These are phyloP conservation scores for Cordia subcordata DNA, from an alignment of 257 asterid species.

Conservation along the genomic window DNA sequence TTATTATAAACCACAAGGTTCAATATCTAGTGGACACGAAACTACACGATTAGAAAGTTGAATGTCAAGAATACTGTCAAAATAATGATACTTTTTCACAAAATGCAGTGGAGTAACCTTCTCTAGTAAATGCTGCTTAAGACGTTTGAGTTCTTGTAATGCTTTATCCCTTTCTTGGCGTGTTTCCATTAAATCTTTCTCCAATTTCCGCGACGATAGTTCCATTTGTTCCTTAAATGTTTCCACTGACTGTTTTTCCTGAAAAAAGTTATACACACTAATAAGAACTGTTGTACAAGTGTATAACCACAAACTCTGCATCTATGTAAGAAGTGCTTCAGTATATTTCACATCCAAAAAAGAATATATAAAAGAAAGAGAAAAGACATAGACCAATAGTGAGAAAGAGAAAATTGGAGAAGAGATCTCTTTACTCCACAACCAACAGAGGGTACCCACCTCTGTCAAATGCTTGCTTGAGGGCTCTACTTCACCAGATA, in stretches of 20 bases:
- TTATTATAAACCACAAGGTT: neutral
- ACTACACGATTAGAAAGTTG: no score
- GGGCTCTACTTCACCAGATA: constrained; percentile 27
- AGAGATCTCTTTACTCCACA: constrained; percentile 2
- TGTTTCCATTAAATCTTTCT: constrained; percentile 72
- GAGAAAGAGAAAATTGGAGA: constrained; percentile 9
- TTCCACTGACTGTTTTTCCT: constrained; percentile 35
- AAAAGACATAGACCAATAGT: neutral
- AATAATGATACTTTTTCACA: neutral
- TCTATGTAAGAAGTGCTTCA: constrained; percentile 11
- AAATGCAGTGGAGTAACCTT: constrained; percentile 39
- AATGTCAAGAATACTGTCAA: no score
- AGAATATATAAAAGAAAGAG: neutral
- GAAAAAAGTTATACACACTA: constrained; percentile 20
- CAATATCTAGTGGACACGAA: no score
- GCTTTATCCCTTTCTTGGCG: constrained; percentile 73
- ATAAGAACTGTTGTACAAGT: constrained; percentile 6
- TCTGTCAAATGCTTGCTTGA: constrained; percentile 28
- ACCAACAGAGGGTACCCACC: constrained; percentile 33
- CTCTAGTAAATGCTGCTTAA: constrained; percentile 92
- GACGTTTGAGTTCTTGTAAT: constrained; percentile 72
- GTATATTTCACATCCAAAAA: constrained; percentile 4
- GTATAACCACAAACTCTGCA: constrained; percentile 1
- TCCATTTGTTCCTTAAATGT: constrained; percentile 66
- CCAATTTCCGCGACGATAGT: constrained; percentile 56